Conservation (phyloP, 495 filamentous ascomycete genomes). For the Aspergillus nidulans region DNA sequence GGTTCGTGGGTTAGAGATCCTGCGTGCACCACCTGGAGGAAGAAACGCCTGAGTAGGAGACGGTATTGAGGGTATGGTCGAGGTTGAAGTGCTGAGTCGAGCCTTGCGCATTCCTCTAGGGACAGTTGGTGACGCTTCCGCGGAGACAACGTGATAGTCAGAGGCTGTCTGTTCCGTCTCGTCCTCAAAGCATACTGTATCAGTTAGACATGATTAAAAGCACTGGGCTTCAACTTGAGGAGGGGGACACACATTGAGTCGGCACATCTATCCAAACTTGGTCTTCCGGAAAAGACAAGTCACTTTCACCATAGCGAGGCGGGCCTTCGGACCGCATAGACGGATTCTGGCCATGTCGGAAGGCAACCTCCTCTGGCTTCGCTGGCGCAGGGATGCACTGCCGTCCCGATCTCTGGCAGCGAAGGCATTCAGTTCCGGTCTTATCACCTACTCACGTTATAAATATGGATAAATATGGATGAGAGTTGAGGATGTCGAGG, state of each 20-base stretch:
- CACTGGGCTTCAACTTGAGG: no score
- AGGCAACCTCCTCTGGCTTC: conserved; percentile 40
- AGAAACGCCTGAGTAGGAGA: conserved; percentile 14
- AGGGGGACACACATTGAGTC: conserved; percentile 22
- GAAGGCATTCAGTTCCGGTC: conserved; percentile 36
- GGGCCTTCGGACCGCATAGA: conserved; percentile 37
- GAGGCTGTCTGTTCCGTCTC: conserved; percentile 40
- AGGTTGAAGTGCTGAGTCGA: conserved; percentile 26
- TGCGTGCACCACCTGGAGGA: conserved; percentile 11
- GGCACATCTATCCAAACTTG: conserved; percentile 35
- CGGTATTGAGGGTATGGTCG: conserved; percentile 20
- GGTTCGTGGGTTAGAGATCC: conserved; percentile 13
- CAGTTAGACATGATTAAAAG: not conserved
- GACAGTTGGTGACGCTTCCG: conserved; percentile 15
- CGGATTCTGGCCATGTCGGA: conserved; percentile 43
- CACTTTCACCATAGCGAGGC: conserved; percentile 42
- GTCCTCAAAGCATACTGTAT: conserved; percentile 37
- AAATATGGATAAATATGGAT: conserved; percentile 3
- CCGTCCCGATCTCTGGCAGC: conserved; percentile 41
- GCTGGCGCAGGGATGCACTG: conserved; percentile 38
- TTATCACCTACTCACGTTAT: conserved; percentile 40
- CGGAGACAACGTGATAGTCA: conserved; percentile 35
- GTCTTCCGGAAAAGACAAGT: conserved; percentile 36
- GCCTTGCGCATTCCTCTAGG: conserved; percentile 25
- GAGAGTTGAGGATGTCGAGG: not conserved